Evolutionary conservation across 164 flowering plant species (phyloP), one percentile per base, ranked within the genome.

Genomic region (Sedum album): DNA sequence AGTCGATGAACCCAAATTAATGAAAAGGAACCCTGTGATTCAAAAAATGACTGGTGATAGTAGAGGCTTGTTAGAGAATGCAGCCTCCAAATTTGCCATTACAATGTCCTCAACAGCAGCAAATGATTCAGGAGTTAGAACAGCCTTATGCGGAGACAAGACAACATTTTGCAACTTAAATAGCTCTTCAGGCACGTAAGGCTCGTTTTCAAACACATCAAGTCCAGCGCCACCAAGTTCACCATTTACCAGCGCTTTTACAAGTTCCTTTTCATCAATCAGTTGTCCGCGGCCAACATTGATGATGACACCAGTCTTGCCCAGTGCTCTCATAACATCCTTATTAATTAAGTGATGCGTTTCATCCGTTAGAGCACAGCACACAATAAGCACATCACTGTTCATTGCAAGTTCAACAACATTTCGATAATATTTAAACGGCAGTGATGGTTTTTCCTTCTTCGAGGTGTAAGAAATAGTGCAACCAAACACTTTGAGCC

Each of bases 171-270:
- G 82, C 70, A 84, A 70, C 7, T 31, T 62, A 46, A 72, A 69
- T n/a, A 84, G 80, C 70, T 84, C 84, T 33, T 70, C 42, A 0
- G 87, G 84, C 41, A 80, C 85, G 42, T 60, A 31, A 14, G 85
- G 85, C 64, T n/a, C n/a, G n/a, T n/a, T n/a, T n/a, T n/a, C n/a
- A n/a, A n/a, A n/a, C n/a, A n/a, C n/a, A n/a, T n/a, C n/a, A n/a
- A n/a, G n/a, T n/a, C n/a, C n/a, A n/a, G n/a, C n/a, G n/a, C n/a
- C n/a, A n/a, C n/a, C n/a, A n/a, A n/a, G n/a, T n/a, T n/a, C n/a
- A n/a, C n/a, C n/a, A n/a, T n/a, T n/a, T n/a, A n/a, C n/a, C n/a
- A n/a, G n/a, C n/a, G n/a, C n/a, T n/a, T n/a, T n/a, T n/a, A n/a
- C n/a, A n/a, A n/a, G n/a, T n/a, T n/a, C n/a, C n/a, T n/a, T n/a